These are phyloP conservation scores for Eimeria sp. DNA, from an alignment of 169 alveolate species.

Conservation along the genomic window DNA sequence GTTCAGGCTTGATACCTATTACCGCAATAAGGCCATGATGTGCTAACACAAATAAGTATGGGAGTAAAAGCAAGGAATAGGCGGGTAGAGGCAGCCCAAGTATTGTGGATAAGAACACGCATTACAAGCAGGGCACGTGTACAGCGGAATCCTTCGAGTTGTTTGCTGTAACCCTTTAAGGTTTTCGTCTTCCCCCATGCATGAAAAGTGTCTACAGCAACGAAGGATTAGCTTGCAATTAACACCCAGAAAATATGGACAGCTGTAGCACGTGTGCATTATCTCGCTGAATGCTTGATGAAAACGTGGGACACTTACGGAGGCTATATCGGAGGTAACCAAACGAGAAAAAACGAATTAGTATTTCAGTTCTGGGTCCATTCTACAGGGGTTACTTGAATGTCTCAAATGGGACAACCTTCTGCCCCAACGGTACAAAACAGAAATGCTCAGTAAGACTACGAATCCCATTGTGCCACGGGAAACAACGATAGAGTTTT, in stretches of 20 bases:
- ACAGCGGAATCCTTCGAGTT: background rate
- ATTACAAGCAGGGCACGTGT: background rate
- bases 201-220: background rate
- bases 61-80: background rate
- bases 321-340: background rate
- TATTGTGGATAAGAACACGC: background rate
- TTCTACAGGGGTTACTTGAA: background rate
- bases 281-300: background rate
- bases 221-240: background rate
- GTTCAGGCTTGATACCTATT: background rate
- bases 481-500: too few relatives aligned
- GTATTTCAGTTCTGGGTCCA: background rate
- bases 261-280: background rate
- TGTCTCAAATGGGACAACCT: background rate
- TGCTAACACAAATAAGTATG: background rate
- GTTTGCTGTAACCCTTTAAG: background rate
- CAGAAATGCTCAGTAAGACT: background rate
- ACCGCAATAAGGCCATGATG: background rate
- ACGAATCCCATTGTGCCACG: background rate
- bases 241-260: background rate
- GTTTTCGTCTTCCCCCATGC: background rate
- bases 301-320: background rate
- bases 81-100: background rate
- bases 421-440: background rate
- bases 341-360: background rate